Evolutionary conservation across 1,139 yeast species (phyloP), one percentile per base, ranked within the genome.

Genomic region (Chernovozyma sophiae-reginae): DNA sequence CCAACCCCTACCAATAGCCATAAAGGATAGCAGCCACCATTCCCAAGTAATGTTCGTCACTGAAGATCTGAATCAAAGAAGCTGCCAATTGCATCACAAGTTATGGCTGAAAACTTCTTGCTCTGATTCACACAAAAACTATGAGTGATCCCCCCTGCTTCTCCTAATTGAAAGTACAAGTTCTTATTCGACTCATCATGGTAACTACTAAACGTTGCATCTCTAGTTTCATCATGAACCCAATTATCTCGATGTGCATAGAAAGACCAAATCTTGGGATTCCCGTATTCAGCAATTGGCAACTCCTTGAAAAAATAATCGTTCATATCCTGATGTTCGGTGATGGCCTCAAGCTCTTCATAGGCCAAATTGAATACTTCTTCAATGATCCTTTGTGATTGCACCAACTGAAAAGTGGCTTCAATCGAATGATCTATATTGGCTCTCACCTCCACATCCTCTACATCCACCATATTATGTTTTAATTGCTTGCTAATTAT

Each of bases 211-310:
- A 71, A 48, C 14, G 79, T 53, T 40, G 60, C 58, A 25, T 60
- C 62, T 37, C 80, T 58, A 2, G 83, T 70, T 18, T 51, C 55
- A 37, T 73, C 68, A 39, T 65, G 62, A 2, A 81, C 79, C 89
- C 89, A 81, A 48, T 76, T 75, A 52, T 81, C 89, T 13, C 55
- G 48, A 13, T 56, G 55, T 2, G 84, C 83, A 48, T 78, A 79
- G 45, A 71, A 74, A 1, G 66, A 51, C 86, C 86, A 80, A 13
- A 76, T 59, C 24, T 56, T 56, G 32, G 58, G 51, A n/a, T 43
- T 43, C 2, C 38, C 44, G 29, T 29, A 28, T 17, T 31, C 29
- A 3, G 20, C 35, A 4, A 23, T 27, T 15, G 58, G 51, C 16
- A 63, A 45, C 5, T 48, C 43, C 3, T 53, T 48, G 60, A 79